These are phyloP conservation scores for barley (Hordeum vulgare) DNA, from an alignment of 176 grass and related monocot genomes.

Conservation along the genomic window MorexV3_pseudomolecules_assembly NC_058522.1:491730037-491730536, in stretches of 20 bases:
- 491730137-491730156: not conserved
- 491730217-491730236: not conserved
- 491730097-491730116: not conserved
- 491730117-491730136: not conserved
- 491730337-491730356: not conserved
- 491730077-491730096: not conserved
- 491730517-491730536: conserved; percentile 58
- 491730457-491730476: conserved; percentile 99
- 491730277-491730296: not conserved
- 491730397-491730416: not conserved
- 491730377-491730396: not conserved
- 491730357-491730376: not conserved
- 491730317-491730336: not conserved
- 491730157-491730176: not conserved
- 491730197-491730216: not conserved
- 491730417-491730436: not conserved
- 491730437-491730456: conserved; percentile 73
- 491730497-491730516: conserved; percentile 58
- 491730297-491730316: not conserved
- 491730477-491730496: conserved; percentile 57
- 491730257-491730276: too few relatives aligned
- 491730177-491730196: not conserved
- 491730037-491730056: not conserved
- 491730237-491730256: too few relatives aligned
- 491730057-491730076: not conserved